Base-by-base conservation (phyloP, 2,329 filamentous ascomycete species). In the Rhynchosporium secalis region DNA sequence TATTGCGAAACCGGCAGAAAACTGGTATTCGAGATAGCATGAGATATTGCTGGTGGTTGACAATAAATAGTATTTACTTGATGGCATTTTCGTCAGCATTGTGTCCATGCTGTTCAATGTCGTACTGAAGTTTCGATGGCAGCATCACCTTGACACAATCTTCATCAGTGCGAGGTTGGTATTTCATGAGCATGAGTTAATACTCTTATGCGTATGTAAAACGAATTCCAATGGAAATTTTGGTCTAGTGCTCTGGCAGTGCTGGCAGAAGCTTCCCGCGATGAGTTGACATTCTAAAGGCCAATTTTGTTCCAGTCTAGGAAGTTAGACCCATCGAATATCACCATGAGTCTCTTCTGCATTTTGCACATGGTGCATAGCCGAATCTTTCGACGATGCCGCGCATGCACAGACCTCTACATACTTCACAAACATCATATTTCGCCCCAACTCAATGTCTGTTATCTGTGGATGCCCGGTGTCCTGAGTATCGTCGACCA, bases 121-220 rank as follows among this genome's bases (percentile, higher is more conserved):
- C 20, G 48, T 36, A 51, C n/a, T 36, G 10, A 13, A 33, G 33
- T 52, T 52, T 52, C 49, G 26, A 52, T 52, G 15, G 20, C 13
- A 4, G 33, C 49, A 52, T 33, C 20, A 51, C 9, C 36, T 7
- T n/a, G 20, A 36, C 48, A 20, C 20, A n/a, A 31, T 12, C 33
- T 20, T 43, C 38, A 10, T 15, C 36, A 15, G 43, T 56, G 36
- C 20, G 28, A 9, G 28, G 36, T n/a, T 29, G 36, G 38, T 13
- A 15, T 29, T 56, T 20, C 52, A 55, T 43, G 43, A 55, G 52
- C 52, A 56, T 56, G 43, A 40, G 52, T 26, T 26, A 45, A 40
- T 56, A 29, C 52, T 33, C 36, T 31, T n/a, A 43, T 56, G 38
- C 52, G 13, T 43, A 56, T 43, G 6, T 29, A 1, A 38, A 43